These are phyloP conservation scores for Cerioporus squamosus DNA, from an alignment of 1,284 basidiomycete species.

Conservation along the genomic window DNA sequence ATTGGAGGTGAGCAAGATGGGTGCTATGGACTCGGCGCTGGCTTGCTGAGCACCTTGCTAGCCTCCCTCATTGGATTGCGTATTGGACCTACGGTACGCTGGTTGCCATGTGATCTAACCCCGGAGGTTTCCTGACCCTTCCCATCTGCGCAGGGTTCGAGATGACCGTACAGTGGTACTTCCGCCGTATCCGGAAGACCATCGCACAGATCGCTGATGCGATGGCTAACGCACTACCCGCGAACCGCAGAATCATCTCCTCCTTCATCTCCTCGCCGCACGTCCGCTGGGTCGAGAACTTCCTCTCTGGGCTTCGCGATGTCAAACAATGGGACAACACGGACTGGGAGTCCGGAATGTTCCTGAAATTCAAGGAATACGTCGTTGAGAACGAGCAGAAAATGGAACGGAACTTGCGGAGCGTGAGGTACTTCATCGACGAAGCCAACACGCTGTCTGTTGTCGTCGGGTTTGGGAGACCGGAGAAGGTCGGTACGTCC, in stretches of 20 bases:
- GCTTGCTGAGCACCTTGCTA: not conserved
- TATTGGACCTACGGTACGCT: slow-evolving; percentile 23
- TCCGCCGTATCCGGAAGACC: slow-evolving; percentile 16
- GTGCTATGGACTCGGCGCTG: not conserved
- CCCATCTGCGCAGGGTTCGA: slow-evolving; percentile 22
- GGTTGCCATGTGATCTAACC: too few species aligned
- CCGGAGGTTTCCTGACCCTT: too few species aligned
- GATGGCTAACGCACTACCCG: not conserved
- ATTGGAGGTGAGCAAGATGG: slow-evolving; percentile 37
- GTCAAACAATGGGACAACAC: not conserved
- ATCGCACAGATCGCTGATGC: not conserved
- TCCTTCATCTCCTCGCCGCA: not conserved
- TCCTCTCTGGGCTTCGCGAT: slow-evolving; percentile 6
- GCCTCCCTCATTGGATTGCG: slow-evolving; percentile 24
- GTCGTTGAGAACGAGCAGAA: slow-evolving; percentile 24
- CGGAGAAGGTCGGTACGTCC: slow-evolving; percentile 28
- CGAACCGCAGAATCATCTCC: not conserved
- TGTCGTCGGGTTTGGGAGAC: slow-evolving; percentile 18
- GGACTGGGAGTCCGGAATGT: slow-evolving; percentile 2
- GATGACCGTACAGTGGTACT: slow-evolving; percentile 18
- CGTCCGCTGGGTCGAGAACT: not conserved
- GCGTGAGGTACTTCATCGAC: slow-evolving; percentile 29
- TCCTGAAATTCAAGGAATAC: slow-evolving; percentile 25
- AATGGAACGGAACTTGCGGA: slow-evolving; percentile 19
- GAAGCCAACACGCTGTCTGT: slow-evolving; percentile 25